Base-by-base conservation (phyloP, 306 rosid genomes). In the Hippophae tibetana region DNA sequence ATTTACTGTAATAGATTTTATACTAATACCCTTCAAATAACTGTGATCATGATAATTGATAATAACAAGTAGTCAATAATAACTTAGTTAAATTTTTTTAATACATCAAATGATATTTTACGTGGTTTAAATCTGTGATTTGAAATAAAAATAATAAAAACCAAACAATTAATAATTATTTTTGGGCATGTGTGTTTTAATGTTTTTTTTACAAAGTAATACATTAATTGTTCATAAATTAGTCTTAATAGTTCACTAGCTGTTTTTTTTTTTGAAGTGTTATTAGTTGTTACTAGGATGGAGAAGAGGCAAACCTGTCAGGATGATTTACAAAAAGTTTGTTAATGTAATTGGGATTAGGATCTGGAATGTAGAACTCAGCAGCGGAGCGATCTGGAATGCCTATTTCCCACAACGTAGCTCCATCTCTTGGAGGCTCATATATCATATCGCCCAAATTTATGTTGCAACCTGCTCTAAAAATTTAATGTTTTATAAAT, bases 351-450 rank as follows among this genome's bases (percentile, higher is more conserved):
- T 63, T 82, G 14, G 92, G 95, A 69, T 83, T 67, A 42, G 98
- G 95, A 72, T 85, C 89, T 13, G 96, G 96, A 59, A 85, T 73
- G 60, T 74, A 87, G 71, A 90, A 87, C 61, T 87, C 95, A 25
- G 81, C 82, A 47, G 96, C 96, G 10, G 92, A 66, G 26, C 96
- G 96, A 70, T 90, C 87, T 10, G 98, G 98, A 48, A 78, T 64
- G 52, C 96, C 96, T 56, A 90, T 90, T 85, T 90, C 98, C 98
- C 98, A 90, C 51, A 83, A 52, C 38, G 98, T 90, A 8, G 95
- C 84, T 5, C 95, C 98, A 66, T 78, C 80, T 77, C 98, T 85
- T 47, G 83, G 96, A 5, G 96, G 86, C 27, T 85, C 83, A 64
- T 76, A 85, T 2, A 81, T 82, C 57, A 81, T 65, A 43, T 79